A percentile compares a stretch with the other conserved stretches of the same genome.
These are phyloP conservation scores for Anthoceros angustus DNA, from an alignment of 225 moss, liverwort and hornwort species.

Conservation along the genomic window DNA sequence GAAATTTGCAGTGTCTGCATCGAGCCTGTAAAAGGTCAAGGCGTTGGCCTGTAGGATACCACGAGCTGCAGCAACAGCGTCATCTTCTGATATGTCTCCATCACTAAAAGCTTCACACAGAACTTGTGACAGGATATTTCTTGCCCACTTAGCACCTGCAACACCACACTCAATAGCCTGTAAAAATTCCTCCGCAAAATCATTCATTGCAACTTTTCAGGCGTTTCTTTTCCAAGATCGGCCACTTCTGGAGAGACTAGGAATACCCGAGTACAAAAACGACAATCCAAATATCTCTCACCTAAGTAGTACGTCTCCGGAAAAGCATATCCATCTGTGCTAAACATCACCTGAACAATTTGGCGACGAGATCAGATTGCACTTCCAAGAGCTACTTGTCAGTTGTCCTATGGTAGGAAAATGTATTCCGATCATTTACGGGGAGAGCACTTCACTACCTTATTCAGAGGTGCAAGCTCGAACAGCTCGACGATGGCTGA, in stretches of 20 bases:
- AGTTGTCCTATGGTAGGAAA: background rate
- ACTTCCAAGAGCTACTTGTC: background rate
- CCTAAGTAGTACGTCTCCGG: conserved; percentile 79
- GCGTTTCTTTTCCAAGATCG: background rate
- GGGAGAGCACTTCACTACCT: conserved; percentile 20
- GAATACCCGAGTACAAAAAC: background rate
- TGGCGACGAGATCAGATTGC: background rate
- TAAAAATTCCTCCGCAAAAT: background rate
- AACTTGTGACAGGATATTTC: conserved; percentile 53
- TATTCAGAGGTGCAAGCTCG: conserved; percentile 76
- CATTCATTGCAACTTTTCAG: background rate
- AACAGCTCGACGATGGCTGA: conserved; percentile 61
- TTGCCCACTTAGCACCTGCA: conserved; percentile 81
- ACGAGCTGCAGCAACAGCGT: conserved; percentile 48
- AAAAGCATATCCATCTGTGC: conserved; percentile 83
- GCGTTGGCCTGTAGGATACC: conserved; percentile 48
- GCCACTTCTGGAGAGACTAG: conserved; percentile 1
- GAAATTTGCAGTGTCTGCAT: conserved; percentile 15
- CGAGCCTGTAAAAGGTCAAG: conserved; percentile 61
- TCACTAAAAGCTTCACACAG: conserved; percentile 57
- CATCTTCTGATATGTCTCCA: conserved; percentile 55
- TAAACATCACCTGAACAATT: conserved; percentile 77
- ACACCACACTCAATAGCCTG: background rate
- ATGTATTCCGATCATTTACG: background rate
- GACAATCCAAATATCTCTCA: conserved; percentile 17